Evolutionary conservation across 176 grass and related monocot species (phyloP), one percentile per base, ranked within the genome.

Genomic region (Elymus sibiricus): DNA sequence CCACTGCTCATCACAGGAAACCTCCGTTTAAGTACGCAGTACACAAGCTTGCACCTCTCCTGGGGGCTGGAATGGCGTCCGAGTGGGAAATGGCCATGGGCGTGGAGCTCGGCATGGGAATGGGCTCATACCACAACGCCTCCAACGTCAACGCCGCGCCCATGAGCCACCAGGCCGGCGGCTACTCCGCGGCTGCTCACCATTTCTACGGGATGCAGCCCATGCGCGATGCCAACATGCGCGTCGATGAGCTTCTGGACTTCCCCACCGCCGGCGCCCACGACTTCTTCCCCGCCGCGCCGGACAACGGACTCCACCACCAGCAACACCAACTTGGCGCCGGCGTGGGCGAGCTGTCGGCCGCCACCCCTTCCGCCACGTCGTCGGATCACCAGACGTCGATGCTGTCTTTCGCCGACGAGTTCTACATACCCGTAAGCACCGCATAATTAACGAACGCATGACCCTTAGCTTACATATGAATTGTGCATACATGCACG

Each of bases 371-470:
- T 3, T 65, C 87, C 17, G 86, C 82, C 64, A 86, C 92, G 28
- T 94, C 92, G 75, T 92, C 87, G 0, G 89, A 92, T 76, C 82
- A 86, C 85, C 92, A 90, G 77, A 84, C 89, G 24, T 91, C 86
- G 25, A 43, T 91, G 10, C 81, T 90, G 81, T 92, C 94, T 14
- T 93, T 95, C 82, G 87, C 94, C 85, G 92, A 99, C 21, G 95
- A 94, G 81, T 91, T 97, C 63, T 97, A 94, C 49, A 94, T 99
- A 84, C 97, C 97, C 6, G 97, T 99, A 94, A 94, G 97, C 66
- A 89, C 15, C 51, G 21, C 53, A 43, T 44, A 60, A 60, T 46
- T 75, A 24, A 24, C 65, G 38, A 77, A 67, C 85, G 17, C 51
- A 47, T 21, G 34, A 17, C 29, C 47, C 56, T 75, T 84, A 16